These are phyloP conservation scores for Penicillium sp. DNA, from an alignment of 2,329 filamentous ascomycete genomes.

Conservation along the genomic window DNA sequence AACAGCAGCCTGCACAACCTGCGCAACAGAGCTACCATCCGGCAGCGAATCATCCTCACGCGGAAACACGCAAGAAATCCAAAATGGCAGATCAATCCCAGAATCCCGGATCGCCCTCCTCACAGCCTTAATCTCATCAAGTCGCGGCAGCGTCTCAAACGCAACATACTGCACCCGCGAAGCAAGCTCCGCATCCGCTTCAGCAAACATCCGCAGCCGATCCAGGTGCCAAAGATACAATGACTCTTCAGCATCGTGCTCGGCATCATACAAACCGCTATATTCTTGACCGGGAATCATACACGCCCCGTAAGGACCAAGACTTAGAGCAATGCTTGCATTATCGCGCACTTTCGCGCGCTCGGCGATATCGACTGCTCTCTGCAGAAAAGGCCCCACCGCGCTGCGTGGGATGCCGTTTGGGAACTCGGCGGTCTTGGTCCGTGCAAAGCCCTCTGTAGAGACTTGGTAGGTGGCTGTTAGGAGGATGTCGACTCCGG, in stretches of 20 bases:
- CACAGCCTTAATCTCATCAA: constrained; percentile 61
- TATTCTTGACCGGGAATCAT: constrained; percentile 66
- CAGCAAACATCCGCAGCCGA: constrained; percentile 53
- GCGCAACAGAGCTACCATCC: constrained; percentile 52
- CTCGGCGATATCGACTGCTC: constrained; percentile 39
- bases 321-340: constrained; percentile 51
- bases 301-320: constrained; percentile 66
- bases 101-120: constrained; percentile 30
- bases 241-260: constrained; percentile 45
- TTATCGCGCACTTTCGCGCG: constrained; percentile 26
- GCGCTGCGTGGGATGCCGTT: constrained; percentile 44
- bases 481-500: constrained; percentile 62
- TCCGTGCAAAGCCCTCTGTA: constrained; percentile 55
- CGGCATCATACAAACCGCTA: constrained; percentile 58
- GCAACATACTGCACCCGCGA: constrained; percentile 56
- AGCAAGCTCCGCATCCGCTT: constrained; percentile 32
- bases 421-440: constrained; percentile 45
- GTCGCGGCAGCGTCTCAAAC: constrained; percentile 65
- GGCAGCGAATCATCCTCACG: constrained; percentile 54
- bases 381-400: constrained; percentile 46
- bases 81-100: constrained; percentile 47
- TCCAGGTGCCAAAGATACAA: constrained; percentile 59
- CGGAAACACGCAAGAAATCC: constrained; percentile 65
- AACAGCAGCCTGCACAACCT: constrained; percentile 46
- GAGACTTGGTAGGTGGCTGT: constrained; percentile 69